Percentiles rank a stretch among this genome's conserved stretches.
phyloP scores from a whole-genome alignment of 1,284 basidiomycete genomes.

The Meripilus lineatus region DNA sequence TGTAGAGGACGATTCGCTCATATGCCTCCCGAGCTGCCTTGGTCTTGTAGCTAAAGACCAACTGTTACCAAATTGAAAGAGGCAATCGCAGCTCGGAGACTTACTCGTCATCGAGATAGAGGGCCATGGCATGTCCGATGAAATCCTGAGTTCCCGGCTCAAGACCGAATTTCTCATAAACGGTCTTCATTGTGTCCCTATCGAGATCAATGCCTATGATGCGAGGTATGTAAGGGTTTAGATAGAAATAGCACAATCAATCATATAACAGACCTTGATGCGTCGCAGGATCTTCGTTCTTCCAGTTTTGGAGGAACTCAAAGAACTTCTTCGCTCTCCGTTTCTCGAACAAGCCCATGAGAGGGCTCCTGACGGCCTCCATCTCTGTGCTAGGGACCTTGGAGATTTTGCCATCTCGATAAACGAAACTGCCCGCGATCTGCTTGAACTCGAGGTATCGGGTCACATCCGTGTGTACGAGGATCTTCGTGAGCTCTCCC shows the following conservation, averaged over 20 bases:
- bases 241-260: background rate
- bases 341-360: conserved; percentile 99
- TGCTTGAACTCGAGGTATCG: conserved; percentile 99
- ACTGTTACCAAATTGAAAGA: conserved; percentile 5
- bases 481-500: conserved; percentile 96
- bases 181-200: conserved; percentile 83
- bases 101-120: conserved; percentile 96
- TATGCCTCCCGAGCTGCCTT: conserved; percentile 89
- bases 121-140: conserved; percentile 98
- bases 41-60: conserved; percentile 73
- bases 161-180: conserved; percentile 97
- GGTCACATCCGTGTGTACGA: conserved; percentile 98
- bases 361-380: conserved; percentile 90
- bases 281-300: conserved; percentile 89
- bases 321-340: conserved; percentile 98
- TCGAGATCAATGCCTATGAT: conserved; percentile 82
- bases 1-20: conserved; percentile 96
- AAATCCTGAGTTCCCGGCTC: conserved; percentile 99
- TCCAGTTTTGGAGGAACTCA: conserved; percentile 95
- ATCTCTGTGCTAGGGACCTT: conserved; percentile 98
- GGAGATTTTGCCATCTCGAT: conserved; percentile 94
- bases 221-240: background rate
- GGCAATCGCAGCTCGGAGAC: too few relatives aligned
- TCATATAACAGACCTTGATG: conserved; percentile 77
- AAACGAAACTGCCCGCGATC: conserved; percentile 98